Evolutionary conservation across 73 alveolate species (phyloP).

Genomic region (Tetrahymena thermophila): DNA sequence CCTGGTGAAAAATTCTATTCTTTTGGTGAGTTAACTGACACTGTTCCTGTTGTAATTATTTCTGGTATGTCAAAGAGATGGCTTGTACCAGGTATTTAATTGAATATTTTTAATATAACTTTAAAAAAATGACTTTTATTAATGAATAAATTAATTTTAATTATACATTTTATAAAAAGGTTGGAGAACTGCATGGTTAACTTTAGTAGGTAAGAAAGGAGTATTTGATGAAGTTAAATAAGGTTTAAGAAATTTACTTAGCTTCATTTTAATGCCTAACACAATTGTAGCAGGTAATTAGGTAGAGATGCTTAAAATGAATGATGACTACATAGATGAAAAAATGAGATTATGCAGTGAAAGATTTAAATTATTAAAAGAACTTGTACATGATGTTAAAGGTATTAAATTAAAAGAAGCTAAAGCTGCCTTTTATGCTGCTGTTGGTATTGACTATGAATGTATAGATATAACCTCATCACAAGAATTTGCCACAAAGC

Average conservation of each 20-base stretch:
- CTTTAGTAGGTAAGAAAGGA: slow-evolving; percentile 21
- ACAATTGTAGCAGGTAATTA: slow-evolving; percentile 20
- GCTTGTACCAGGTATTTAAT: slow-evolving; percentile 16
- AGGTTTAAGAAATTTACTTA: slow-evolving; percentile 14
- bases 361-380: slow-evolving; percentile 13
- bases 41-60: slow-evolving; percentile 20
- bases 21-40: slow-evolving; percentile 13
- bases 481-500: slow-evolving; percentile 17
- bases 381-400: slow-evolving; percentile 8
- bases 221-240: slow-evolving; percentile 19
- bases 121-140: no score
- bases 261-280: slow-evolving; percentile 36
- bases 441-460: slow-evolving; percentile 14
- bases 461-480: slow-evolving; percentile 18
- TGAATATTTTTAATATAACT: background rate
- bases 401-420: slow-evolving; percentile 43
- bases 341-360: slow-evolving; percentile 21
- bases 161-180: background rate
- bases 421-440: slow-evolving; percentile 32
- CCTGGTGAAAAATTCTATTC: slow-evolving; percentile 13
- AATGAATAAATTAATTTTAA: background rate
- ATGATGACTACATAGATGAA: slow-evolving; percentile 8
- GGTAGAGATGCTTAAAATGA: slow-evolving; percentile 17
- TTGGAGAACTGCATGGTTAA: slow-evolving; percentile 45
- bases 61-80: slow-evolving; percentile 40